Evolutionary conservation across 2,329 filamentous ascomycete genomes (phyloP), one percentile per base, ranked within the genome.

Genomic region (Bertia moriformis): DNA sequence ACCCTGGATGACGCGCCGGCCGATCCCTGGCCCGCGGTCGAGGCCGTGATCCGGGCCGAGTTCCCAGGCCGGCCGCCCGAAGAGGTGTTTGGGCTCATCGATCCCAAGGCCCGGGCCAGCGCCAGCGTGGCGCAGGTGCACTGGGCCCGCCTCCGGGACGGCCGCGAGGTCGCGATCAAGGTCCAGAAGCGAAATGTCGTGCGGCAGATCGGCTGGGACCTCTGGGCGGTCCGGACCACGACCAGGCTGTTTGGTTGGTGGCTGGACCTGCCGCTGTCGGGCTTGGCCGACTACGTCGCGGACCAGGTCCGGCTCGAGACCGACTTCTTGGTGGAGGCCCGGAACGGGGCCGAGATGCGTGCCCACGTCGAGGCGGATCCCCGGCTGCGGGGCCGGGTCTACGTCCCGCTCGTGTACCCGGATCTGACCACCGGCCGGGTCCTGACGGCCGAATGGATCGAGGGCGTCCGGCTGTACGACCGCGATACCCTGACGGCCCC

Each of bases 1-100:
- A 78, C 82, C 71, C 82, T 83, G 48, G 77, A 82, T 48, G 76
- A 82, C 59, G 78, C 77, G 38, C 73, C 76, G 37, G 76, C 81
- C 57, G 79, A 81, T 46, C 62, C 65, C 14, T 81, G 75, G 75
- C 65, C 65, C 46, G 71, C 79, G 36, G 70, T 79, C 3, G 67
- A 77, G 53, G 62, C 61, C 48, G 75, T 81, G 19, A 71, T 83
- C 17, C 58, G 62, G 14, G 73, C 80, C 52, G 78, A 82, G 45
- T 83, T 80, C 58, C 67, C 48, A 7, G 42, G 38, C 14, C 41
- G 35, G 51, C 66, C 67, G 1, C 66, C 69, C 0, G 75, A 81
- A 49, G 73, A 81, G 44, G 71, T 81, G 0, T 82, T 83, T 54
- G 65, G 2, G 62, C 71, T 38, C 54, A 63, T 48, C 30, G 44